A percentile compares a stretch with the other conserved stretches of the same genome.
phyloP scores from a whole-genome alignment of 495 filamentous ascomycete genomes.

The Parathielavia appendiculata region DNA sequence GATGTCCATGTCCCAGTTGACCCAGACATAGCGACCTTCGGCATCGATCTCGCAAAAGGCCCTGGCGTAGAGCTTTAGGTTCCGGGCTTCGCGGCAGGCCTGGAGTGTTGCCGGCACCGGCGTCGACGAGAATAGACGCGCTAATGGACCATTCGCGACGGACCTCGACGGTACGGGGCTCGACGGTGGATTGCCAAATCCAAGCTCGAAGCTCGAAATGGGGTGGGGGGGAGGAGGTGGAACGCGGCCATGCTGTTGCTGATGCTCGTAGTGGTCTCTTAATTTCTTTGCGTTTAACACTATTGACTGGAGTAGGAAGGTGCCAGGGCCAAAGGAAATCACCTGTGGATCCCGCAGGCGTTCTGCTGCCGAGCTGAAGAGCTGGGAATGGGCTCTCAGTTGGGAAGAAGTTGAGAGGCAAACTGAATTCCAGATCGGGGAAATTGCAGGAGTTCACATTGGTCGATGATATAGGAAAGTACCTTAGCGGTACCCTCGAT shows the following conservation, averaged over 20 bases:
- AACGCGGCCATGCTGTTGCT: slow-evolving; percentile 9
- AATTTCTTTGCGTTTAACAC: too few relatives aligned
- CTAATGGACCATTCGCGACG: slow-evolving; percentile 6
- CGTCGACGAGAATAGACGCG: slow-evolving; percentile 22
- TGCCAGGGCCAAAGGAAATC: background rate
- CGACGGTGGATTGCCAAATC: slow-evolving; percentile 24
- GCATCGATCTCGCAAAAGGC: slow-evolving; percentile 14
- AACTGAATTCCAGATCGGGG: background rate
- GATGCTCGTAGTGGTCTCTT: background rate
- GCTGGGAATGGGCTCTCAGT: background rate
- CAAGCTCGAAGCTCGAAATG: slow-evolving; percentile 22
- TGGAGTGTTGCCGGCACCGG: slow-evolving; percentile 24
- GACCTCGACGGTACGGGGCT: slow-evolving; percentile 23
- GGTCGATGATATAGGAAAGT: background rate
- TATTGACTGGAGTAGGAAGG: background rate
- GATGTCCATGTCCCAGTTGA: slow-evolving; percentile 26
- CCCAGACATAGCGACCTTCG: slow-evolving; percentile 23
- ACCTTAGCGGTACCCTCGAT: too few relatives aligned
- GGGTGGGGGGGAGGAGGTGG: slow-evolving; percentile 19
- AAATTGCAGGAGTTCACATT: slow-evolving; percentile 1
- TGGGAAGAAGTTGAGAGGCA: background rate
- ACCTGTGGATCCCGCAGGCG: background rate
- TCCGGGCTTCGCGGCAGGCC: slow-evolving; percentile 24
- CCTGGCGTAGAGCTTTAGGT: slow-evolving; percentile 14
- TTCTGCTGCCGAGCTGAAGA: background rate